phyloP scores from a whole-genome alignment of 2,329 filamentous ascomycete genomes.

The Cladorrhinum sp. region DNA sequence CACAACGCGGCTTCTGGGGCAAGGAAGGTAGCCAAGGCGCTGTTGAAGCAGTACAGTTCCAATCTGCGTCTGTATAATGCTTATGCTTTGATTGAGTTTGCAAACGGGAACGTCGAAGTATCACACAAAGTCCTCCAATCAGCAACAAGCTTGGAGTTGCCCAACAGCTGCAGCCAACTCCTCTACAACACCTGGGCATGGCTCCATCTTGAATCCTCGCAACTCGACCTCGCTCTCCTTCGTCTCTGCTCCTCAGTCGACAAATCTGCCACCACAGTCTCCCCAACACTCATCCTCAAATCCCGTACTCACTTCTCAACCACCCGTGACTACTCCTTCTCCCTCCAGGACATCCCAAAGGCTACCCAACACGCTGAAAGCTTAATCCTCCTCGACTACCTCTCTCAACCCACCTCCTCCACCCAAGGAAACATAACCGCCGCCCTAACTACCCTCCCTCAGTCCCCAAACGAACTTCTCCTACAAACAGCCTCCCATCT shows the following conservation, averaged over 20 bases:
- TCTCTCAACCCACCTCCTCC: conserved; percentile 48
- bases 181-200: conserved; percentile 65
- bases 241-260: conserved; percentile 42
- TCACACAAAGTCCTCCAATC: conserved; percentile 65
- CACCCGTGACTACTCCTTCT: conserved; percentile 54
- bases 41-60: conserved; percentile 66
- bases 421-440: conserved; percentile 55
- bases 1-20: conserved; percentile 51
- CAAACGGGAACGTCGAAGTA: conserved; percentile 53
- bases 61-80: conserved; percentile 72
- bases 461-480: conserved; percentile 48
- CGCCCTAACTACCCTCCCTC: conserved; percentile 42
- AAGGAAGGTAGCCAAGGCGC: conserved; percentile 67
- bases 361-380: conserved; percentile 60
- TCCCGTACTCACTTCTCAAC: conserved; percentile 51
- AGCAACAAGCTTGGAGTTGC: conserved; percentile 47
- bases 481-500: conserved; percentile 68
- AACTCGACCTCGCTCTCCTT: conserved; percentile 35
- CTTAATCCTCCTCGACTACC: conserved; percentile 64
- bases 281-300: conserved; percentile 49
- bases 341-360: conserved; percentile 43
- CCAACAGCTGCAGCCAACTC: conserved; percentile 49
- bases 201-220: conserved; percentile 54
- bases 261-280: conserved; percentile 23
- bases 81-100: conserved; percentile 70